phyloP scores from a whole-genome alignment of 148 eudicot genomes.

The Heliamphora exappendiculata region DNA sequence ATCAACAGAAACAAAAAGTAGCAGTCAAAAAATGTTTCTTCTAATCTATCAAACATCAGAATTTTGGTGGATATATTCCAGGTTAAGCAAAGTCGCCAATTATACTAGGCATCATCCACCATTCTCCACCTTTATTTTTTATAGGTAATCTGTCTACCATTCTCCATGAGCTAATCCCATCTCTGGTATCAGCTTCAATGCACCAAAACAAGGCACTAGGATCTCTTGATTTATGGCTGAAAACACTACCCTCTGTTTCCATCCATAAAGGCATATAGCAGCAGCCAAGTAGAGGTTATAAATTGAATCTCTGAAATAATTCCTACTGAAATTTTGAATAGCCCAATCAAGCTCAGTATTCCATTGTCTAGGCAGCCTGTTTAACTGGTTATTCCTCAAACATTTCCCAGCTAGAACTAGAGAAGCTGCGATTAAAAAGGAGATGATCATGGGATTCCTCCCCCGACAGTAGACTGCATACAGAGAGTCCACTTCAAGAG shows the following conservation, averaged over 20 bases:
- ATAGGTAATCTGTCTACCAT: too few relatives aligned
- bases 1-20: neutral
- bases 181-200: neutral
- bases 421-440: neutral
- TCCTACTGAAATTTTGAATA: neutral
- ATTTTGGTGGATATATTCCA: neutral
- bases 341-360: neutral
- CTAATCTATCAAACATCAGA: neutral
- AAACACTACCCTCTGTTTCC: neutral
- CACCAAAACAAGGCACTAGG: neutral
- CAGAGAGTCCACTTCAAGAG: neutral
- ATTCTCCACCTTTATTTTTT: too few relatives aligned
- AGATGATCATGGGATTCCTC: neutral
- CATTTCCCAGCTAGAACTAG: neutral
- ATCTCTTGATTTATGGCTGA: neutral
- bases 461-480: neutral
- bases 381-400: neutral
- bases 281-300: neutral
- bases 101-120: neutral
- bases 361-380: neutral
- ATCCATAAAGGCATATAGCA: neutral
- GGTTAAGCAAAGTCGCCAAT: neutral
- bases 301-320: neutral
- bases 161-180: neutral
- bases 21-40: neutral